Evolutionary conservation across 257 asterid genomes (phyloP), one percentile per base, ranked within the genome.

Genomic region (Knoxia roxburghii): DNA sequence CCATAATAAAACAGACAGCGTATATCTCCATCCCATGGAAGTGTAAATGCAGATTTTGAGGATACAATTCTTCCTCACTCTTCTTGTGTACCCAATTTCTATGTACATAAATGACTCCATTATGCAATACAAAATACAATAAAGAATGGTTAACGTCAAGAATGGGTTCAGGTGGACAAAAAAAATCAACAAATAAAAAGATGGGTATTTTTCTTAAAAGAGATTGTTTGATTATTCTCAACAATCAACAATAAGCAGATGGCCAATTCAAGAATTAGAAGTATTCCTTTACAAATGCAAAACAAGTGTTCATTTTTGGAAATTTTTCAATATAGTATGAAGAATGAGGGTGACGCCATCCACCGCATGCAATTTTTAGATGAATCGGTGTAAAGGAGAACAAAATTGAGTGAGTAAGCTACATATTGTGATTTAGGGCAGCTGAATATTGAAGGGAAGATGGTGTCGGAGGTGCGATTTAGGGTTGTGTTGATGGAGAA

Each of bases 281-380:
- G 51, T 41, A 65, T 69, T 86, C 99, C 97, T 90, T 93, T 64
- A 93, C 91, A 79, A 85, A 93, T 68, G 95, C 89, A 85, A 93
- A 85, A 82, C 99, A 90, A 79, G 83, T 80, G 83, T 80, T 88
- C 80, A 58, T 81, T 82, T 86, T 92, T 21, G 96, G 99, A 70
- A 77, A 55, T 69, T 76, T 78, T 63, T 97, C 99, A 69, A 88
- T 83, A 76, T 79, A 90, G 80, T 74, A 90, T 77, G 99, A n/a
- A n/a, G n/a, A 87, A 85, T 88, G 91, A 78, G 97, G 99, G 53
- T 97, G 99, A 68, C 97, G 84, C 96, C 99, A 89, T 79, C 99
- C 99, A 72, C 99, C 99, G 64, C 99, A 93, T 52, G 86, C 73
- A 70, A 90, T 77, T 81, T 86, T 87, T 50, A 80, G 65, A 62